phyloP scores from a whole-genome alignment of 2,329 filamentous ascomycete genomes.

The Penicillium sumatraense region DNA sequence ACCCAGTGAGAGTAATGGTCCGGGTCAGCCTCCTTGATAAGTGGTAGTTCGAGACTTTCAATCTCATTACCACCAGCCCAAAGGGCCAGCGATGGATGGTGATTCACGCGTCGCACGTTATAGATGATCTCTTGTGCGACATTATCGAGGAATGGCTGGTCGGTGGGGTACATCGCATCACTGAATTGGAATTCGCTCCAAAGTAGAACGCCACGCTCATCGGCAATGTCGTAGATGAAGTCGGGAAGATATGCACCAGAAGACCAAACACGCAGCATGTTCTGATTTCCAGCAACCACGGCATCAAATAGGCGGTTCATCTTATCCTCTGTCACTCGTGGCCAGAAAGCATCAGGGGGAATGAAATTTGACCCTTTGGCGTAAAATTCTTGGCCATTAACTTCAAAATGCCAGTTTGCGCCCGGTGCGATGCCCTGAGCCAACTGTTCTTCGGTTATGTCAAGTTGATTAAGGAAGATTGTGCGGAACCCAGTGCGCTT shows the following conservation, averaged over 20 bases:
- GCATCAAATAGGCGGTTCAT: slow-evolving; percentile 61
- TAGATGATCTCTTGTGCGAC: slow-evolving; percentile 61
- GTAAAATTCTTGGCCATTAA: slow-evolving; percentile 68
- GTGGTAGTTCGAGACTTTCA: slow-evolving; percentile 58
- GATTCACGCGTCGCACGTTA: slow-evolving; percentile 64
- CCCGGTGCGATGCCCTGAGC: slow-evolving; percentile 60
- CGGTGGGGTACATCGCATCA: slow-evolving; percentile 63
- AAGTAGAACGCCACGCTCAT: slow-evolving; percentile 63
- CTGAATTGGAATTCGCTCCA: slow-evolving; percentile 69
- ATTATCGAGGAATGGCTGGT: slow-evolving; percentile 60
- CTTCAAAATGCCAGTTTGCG: slow-evolving; percentile 67
- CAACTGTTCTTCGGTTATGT: slow-evolving; percentile 59
- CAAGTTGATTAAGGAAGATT: slow-evolving; percentile 62
- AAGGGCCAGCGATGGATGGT: slow-evolving; percentile 61
- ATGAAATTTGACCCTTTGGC: slow-evolving; percentile 69
- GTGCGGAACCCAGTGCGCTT: slow-evolving; percentile 66
- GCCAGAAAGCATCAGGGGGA: slow-evolving; percentile 66
- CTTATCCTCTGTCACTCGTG: slow-evolving; percentile 58
- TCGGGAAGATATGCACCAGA: slow-evolving; percentile 65
- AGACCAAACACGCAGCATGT: slow-evolving; percentile 68
- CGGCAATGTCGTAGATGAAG: slow-evolving; percentile 66
- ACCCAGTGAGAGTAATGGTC: slow-evolving; percentile 49
- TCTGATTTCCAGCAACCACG: slow-evolving; percentile 63
- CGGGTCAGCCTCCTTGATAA: slow-evolving; percentile 50
- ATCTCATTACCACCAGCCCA: slow-evolving; percentile 66